Evolutionary conservation across 2,329 filamentous ascomycete species (phyloP).

Genomic region (Ascochyta pisi): DNA sequence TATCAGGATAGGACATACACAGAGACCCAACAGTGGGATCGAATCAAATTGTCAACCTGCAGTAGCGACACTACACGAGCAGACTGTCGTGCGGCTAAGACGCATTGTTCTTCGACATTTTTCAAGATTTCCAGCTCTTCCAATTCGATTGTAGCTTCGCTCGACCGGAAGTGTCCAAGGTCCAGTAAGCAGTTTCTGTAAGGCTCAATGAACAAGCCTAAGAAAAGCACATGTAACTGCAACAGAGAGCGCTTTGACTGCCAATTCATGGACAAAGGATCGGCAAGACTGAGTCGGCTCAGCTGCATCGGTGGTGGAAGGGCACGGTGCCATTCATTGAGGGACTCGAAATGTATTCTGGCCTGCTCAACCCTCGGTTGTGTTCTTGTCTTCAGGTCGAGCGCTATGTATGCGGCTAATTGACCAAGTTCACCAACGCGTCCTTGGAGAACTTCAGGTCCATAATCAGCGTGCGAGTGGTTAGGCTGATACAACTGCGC

Average conservation of each 20-base stretch:
- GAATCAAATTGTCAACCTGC: conserved; percentile 8
- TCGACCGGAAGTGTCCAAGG: conserved; percentile 6
- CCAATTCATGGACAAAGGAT: conserved; percentile 9
- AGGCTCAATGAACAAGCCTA: conserved; percentile 17
- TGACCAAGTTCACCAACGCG: conserved; percentile 12
- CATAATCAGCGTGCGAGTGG: not conserved
- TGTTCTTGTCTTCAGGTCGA: conserved; percentile 10
- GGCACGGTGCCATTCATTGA: conserved; percentile 10
- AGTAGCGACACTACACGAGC: conserved; percentile 13
- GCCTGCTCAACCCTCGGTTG: conserved; percentile 5
- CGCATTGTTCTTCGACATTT: conserved; percentile 15
- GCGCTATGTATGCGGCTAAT: conserved; percentile 15
- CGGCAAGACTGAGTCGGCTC: conserved; percentile 14
- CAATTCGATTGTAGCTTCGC: not conserved
- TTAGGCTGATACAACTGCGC: conserved; percentile 3
- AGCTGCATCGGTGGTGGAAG: conserved; percentile 20
- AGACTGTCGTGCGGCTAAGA: conserved; percentile 14
- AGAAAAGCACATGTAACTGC: conserved; percentile 15
- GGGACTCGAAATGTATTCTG: conserved; percentile 8
- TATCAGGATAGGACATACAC: conserved; percentile 1
- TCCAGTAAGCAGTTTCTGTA: conserved; percentile 8
- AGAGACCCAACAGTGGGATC: conserved; percentile 14
- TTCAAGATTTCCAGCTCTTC: conserved; percentile 1
- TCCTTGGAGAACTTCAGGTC: conserved; percentile 1
- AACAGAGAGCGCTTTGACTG: conserved; percentile 13